A percentile compares a stretch with the other conserved stretches of the same genome.
phyloP scores from a whole-genome alignment of 345 rosid genomes.

The Salix viminalis region DNA sequence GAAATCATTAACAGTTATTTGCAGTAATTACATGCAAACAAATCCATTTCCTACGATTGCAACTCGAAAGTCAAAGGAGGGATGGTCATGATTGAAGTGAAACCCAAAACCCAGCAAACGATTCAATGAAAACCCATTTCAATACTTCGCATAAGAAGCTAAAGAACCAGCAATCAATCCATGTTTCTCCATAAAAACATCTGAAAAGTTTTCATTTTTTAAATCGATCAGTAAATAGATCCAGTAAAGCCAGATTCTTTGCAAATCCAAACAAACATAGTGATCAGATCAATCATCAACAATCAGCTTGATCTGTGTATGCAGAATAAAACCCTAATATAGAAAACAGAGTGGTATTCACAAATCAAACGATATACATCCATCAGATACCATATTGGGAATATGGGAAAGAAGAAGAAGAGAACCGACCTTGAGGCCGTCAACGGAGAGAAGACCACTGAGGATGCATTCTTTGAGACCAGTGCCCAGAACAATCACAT shows the following conservation, averaged over 20 bases:
- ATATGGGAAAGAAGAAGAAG: neutral
- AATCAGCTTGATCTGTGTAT: neutral
- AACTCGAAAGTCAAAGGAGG: neutral
- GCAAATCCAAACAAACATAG: neutral
- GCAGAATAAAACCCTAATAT: neutral
- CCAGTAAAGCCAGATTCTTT: neutral
- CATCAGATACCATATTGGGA: constrained; percentile 3
- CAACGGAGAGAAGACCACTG: constrained; percentile 98
- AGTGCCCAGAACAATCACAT: constrained; percentile 86
- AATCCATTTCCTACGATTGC: neutral
- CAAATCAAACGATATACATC: constrained; percentile 17
- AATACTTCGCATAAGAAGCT: neutral
- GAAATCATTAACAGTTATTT: neutral
- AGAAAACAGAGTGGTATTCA: neutral
- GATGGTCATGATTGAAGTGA: neutral
- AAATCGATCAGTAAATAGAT: neutral
- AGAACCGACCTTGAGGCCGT: constrained; percentile 74
- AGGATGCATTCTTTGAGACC: constrained; percentile 99
- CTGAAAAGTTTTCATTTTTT: neutral
- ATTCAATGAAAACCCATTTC: neutral
- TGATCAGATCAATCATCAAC: neutral
- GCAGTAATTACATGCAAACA: neutral
- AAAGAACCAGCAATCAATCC: neutral
- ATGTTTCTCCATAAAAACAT: neutral
- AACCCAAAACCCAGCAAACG: neutral